Evolutionary conservation across 2,329 filamentous ascomycete species (phyloP), one percentile per base, ranked within the genome.

Genomic region (Stagonosporopsis cucurbitacearum): DNA sequence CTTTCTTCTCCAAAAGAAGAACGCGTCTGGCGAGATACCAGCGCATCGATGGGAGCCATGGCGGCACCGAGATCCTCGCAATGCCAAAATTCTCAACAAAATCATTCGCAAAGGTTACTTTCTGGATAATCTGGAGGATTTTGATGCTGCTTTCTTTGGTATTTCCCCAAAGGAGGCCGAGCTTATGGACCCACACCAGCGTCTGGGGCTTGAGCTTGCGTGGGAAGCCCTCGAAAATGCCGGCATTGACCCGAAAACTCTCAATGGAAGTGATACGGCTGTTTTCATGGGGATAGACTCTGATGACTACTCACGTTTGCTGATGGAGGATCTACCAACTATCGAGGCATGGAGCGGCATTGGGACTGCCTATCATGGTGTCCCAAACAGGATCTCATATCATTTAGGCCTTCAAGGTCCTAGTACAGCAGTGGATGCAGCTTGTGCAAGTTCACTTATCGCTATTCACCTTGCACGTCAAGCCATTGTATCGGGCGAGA

Each of bases 311-410:
- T 33, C 66, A 57, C 25, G 61, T 47, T 42, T 69, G 55, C 32
- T 58, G 26, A 58, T 58, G 55, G 75, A 78, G 50, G 77, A 79
- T 50, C 48, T 77, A 4, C 68, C 70, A 0, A 66, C 70, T 15
- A 66, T 78, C 15, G 72, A 75, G 19, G 68, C 76, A 0, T 76
- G 69, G 66, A 77, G 75, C 71, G 76, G 74, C 2, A 76, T 78
- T 37, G 77, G 77, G 0, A 79, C 75, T 0, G 72, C 75, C 0
- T 71, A 66, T 26, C 74, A 71, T 43, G 74, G 75, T 4, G 62
- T 79, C 6, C 68, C 74, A 9, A 74, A 75, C 59, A 59, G 74
- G 6, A 74, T 77, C 8, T 75, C 71, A 2, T 74, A 75, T 37
- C 61, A 64, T 19, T 51, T 75, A 15, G 66, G 74, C 45, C 58